Base-by-base conservation (phyloP, 2,329 filamentous ascomycete genomes). In the Cladorrhinum sp. region DNA sequence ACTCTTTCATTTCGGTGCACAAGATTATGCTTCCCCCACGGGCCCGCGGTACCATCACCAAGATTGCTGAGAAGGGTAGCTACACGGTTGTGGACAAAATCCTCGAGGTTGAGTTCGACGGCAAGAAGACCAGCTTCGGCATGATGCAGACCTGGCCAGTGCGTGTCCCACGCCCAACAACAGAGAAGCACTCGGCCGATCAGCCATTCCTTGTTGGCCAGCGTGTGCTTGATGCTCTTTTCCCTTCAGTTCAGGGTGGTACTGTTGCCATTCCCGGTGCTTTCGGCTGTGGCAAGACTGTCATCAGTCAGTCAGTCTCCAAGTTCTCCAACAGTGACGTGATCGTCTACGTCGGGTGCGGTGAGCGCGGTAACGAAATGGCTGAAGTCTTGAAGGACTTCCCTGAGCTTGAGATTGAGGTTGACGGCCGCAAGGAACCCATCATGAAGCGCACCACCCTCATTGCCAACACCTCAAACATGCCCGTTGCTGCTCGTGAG, bases 81-180 rank as follows among this genome's bases (percentile, higher is more conserved):
- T 99, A 96, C 79, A 97, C 92, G 2, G 93, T 99, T 33, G 91
- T 89, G 60, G 90, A 96, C 74, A 96, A 96, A 78, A 88, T 99
- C 65, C 82, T 99, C 72, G 94, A 97, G 77, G 84, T 98, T 65
- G 95, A 99, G 76, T 99, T 99, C 75, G 91, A 99, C 73, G 95
- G 95, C 73, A 92, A 92, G 80, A 96, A 94, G 84, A 90, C 89
- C 60, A 90, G 94, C 76, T 94, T 91, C 76, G 89, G 89, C 74
- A 98, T 99, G 95, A 96, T 98, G 93, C 95, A 99, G 79, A 87
- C 88, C 68, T 99, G 95, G 95, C 95, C 95, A 61, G 95, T 98
- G 72, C 93, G 95, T 83, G 95, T 96, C 56, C 93, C 95, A 61
- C 88, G 95, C 71, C 95, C 95, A 28, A 88, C 90, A 52, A 94